Percentiles rank a stretch among this genome's conserved stretches.
Evolutionary conservation across 2,329 filamentous ascomycete genomes (phyloP).

Genomic region (Beauveria caledonica): DNA sequence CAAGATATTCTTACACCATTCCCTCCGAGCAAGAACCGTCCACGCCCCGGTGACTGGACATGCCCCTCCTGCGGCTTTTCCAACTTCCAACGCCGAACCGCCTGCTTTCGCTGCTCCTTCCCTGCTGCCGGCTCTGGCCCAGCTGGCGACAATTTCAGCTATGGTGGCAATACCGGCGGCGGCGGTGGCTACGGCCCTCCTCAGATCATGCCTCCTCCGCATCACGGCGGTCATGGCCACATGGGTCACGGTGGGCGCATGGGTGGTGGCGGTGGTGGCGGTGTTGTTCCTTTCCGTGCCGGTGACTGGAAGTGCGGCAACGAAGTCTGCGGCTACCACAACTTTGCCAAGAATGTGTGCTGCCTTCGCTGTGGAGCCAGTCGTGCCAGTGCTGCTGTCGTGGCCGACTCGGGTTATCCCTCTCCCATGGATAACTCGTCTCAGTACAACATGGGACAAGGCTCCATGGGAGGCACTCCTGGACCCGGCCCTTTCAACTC

Average conservation of each 20-base stretch:
- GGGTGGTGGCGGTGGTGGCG: slow-evolving; percentile 66
- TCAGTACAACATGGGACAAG: slow-evolving; percentile 76
- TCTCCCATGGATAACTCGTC: slow-evolving; percentile 82
- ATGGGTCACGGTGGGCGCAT: slow-evolving; percentile 58
- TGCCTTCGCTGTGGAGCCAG: slow-evolving; percentile 94
- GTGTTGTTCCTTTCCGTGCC: slow-evolving; percentile 87
- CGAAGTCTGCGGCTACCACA: slow-evolving; percentile 96
- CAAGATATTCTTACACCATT: slow-evolving; percentile 95
- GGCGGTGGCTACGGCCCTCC: slow-evolving; percentile 52
- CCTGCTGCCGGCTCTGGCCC: slow-evolving; percentile 77
- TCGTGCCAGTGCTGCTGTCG: slow-evolving; percentile 85
- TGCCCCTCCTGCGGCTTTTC: slow-evolving; percentile 98
- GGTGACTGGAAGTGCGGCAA: slow-evolving; percentile 99
- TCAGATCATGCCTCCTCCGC: slow-evolving; percentile 68
- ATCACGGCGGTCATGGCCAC: slow-evolving; percentile 44
- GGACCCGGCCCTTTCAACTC: slow-evolving; percentile 70
- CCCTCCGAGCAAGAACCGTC: slow-evolving; percentile 96
- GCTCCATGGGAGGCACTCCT: slow-evolving; percentile 76
- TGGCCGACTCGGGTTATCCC: slow-evolving; percentile 87
- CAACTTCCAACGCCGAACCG: slow-evolving; percentile 97
- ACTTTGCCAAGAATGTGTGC: slow-evolving; percentile 98
- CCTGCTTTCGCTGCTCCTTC: slow-evolving; percentile 98
- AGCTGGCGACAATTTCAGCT: slow-evolving; percentile 57
- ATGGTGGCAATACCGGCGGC: slow-evolving; percentile 16
- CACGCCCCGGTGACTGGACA: slow-evolving; percentile 95